Evolutionary conservation across 2,329 filamentous ascomycete species (phyloP).

Genomic region (Penicillium aurantiogriseum): DNA sequence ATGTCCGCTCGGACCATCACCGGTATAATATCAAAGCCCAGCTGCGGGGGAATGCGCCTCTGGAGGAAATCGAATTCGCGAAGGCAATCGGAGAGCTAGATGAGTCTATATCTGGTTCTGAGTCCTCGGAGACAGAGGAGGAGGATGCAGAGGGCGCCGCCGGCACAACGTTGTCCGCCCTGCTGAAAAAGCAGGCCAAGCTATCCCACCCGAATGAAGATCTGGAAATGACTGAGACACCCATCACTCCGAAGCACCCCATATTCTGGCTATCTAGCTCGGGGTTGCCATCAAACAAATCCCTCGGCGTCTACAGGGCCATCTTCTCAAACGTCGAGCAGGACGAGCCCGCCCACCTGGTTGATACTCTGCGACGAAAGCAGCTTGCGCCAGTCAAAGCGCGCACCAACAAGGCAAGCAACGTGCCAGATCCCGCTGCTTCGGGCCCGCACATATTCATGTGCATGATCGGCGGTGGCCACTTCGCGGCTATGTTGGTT

Average conservation of each 20-base stretch:
- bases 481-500: constrained; percentile 96
- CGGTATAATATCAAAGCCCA: constrained; percentile 94
- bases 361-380: constrained; percentile 70
- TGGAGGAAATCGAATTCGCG: constrained; percentile 82
- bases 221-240: constrained; percentile 45
- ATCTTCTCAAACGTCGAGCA: constrained; percentile 74
- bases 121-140: constrained; percentile 68
- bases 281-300: constrained; percentile 70
- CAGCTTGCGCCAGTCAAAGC: constrained; percentile 66
- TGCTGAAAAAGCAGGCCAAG: constrained; percentile 80
- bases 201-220: constrained; percentile 55
- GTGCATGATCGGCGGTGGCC: constrained; percentile 97
- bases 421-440: constrained; percentile 44
- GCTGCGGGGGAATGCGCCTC: constrained; percentile 67
- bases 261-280: constrained; percentile 83
- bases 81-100: constrained; percentile 80
- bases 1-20: constrained; percentile 88
- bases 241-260: constrained; percentile 65
- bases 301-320: constrained; percentile 80
- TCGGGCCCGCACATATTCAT: constrained; percentile 83
- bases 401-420: constrained; percentile 34
- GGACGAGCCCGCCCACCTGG: constrained; percentile 60
- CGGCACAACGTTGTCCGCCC: constrained; percentile 62
- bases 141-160: constrained; percentile 51
- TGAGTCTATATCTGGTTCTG: constrained; percentile 81